Conservation (phyloP, 768 basidiomycete species). For the Trametes maxima region DNA sequence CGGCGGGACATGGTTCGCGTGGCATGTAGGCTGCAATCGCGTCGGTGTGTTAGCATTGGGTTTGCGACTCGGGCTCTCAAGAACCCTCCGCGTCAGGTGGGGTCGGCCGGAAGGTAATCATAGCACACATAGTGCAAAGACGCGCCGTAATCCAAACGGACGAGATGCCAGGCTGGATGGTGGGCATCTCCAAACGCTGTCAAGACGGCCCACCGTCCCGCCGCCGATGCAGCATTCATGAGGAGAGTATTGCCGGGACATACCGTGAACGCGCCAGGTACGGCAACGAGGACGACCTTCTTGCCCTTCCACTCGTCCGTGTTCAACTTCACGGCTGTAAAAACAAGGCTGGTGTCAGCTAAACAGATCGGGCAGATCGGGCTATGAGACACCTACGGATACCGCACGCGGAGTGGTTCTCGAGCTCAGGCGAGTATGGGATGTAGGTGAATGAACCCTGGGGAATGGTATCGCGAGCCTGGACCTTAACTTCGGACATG, state of each 20-base stretch:
- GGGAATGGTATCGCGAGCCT: conserved; percentile 57
- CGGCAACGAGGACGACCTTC: conserved; percentile 77
- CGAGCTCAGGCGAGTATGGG: conserved; percentile 63
- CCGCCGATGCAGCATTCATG: too few relatives aligned
- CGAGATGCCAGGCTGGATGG: too few relatives aligned
- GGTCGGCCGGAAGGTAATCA: background rate
- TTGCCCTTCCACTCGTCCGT: conserved; percentile 78
- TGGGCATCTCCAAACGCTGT: too few relatives aligned
- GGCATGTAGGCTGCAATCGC: conserved; percentile 37
- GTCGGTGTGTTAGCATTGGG: background rate
- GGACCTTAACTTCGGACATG: conserved; percentile 39
- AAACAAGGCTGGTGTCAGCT: background rate
- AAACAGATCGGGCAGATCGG: conserved; percentile 1
- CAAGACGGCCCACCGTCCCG: too few relatives aligned
- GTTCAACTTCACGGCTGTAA: conserved; percentile 52
- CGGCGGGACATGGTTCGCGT: conserved; percentile 47
- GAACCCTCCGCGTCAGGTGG: background rate
- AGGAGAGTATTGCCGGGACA: conserved; percentile 27
- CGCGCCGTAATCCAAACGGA: background rate
- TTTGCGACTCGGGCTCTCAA: background rate
- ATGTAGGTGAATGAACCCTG: conserved; percentile 51
- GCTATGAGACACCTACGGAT: conserved; percentile 50
- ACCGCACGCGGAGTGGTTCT: conserved; percentile 64
- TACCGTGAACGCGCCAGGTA: conserved; percentile 83
- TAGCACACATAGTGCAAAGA: background rate